A percentile compares a stretch with the other conserved stretches of the same genome.
These are phyloP conservation scores for Gossypium sturtianum DNA, from an alignment of 345 rosid species.

Conservation along the genomic window DNA sequence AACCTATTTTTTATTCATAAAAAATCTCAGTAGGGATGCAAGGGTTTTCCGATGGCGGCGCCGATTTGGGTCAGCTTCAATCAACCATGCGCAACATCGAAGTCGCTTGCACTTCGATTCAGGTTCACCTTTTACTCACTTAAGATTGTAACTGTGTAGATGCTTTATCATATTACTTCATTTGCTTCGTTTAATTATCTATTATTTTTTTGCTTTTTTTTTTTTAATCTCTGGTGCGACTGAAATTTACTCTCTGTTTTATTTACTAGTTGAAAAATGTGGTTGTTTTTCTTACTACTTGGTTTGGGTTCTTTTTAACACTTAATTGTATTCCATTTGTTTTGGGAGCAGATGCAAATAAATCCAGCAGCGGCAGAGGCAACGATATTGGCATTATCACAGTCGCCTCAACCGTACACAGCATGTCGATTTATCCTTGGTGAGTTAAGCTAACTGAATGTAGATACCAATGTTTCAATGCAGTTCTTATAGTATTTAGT, in stretches of 20 bases:
- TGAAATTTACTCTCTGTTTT: not conserved
- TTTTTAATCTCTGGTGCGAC: not conserved
- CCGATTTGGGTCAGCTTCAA: constrained; percentile 64
- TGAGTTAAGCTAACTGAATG: constrained; percentile 23
- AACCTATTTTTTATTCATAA: not conserved
- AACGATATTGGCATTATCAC: constrained; percentile 68
- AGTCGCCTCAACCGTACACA: constrained; percentile 81
- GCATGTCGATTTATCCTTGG: constrained; percentile 87
- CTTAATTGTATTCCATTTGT: not conserved
- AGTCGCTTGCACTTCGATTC: constrained; percentile 83
- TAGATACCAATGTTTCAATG: not conserved
- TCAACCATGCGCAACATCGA: constrained; percentile 95
- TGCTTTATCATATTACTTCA: not conserved
- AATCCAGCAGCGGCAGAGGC: constrained; percentile 83
- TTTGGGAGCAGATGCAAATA: constrained; percentile 55
- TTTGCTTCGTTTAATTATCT: not conserved
- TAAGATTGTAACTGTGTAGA: not conserved
- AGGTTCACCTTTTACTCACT: constrained; percentile 40
- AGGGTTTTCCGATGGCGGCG: constrained; percentile 41
- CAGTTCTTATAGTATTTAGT: not conserved
- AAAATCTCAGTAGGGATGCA: constrained; percentile 26
- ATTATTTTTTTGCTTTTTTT: not conserved
- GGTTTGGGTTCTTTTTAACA: not conserved
- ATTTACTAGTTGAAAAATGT: not conserved
- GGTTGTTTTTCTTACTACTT: not conserved